Percentiles rank a stretch among this genome's conserved stretches.
Evolutionary conservation across 345 rosid genomes (phyloP).

Genomic region (Syzygium grande): DNA sequence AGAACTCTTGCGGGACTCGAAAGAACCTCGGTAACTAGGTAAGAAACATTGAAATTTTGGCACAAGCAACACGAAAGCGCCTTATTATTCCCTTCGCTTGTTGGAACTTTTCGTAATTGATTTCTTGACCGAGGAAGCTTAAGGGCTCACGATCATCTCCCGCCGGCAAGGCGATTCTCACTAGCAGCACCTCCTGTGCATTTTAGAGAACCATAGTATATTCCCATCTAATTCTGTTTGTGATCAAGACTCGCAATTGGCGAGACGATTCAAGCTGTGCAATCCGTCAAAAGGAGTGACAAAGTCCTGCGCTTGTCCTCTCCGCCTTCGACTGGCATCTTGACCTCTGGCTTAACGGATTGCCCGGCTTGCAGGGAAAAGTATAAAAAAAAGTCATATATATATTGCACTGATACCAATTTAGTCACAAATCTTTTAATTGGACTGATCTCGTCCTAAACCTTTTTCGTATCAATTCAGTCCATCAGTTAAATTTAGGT

Average conservation of each 20-base stretch:
- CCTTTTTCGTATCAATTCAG: too few relatives aligned
- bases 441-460: too few relatives aligned
- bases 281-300: slow-evolving; percentile 37
- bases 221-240: background rate
- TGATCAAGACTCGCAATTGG: background rate
- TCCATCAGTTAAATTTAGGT: too few relatives aligned
- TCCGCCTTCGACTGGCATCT: slow-evolving; percentile 51
- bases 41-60: background rate
- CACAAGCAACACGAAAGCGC: background rate
- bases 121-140: too few relatives aligned
- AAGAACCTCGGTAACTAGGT: background rate
- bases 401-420: too few relatives aligned
- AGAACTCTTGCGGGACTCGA: background rate
- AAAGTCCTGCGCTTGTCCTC: slow-evolving; percentile 50
- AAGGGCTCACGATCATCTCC: slow-evolving; percentile 10
- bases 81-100: too few relatives aligned
- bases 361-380: too few relatives aligned
- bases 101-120: background rate
- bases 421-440: too few relatives aligned
- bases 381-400: too few relatives aligned
- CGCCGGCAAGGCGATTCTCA: slow-evolving; percentile 53
- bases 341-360: background rate
- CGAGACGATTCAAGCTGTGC: slow-evolving; percentile 30
- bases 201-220: slow-evolving; percentile 29
- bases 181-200: slow-evolving; percentile 34